Base-by-base conservation (phyloP, 805 yeast species). In the Candida rishiriensis region DNA sequence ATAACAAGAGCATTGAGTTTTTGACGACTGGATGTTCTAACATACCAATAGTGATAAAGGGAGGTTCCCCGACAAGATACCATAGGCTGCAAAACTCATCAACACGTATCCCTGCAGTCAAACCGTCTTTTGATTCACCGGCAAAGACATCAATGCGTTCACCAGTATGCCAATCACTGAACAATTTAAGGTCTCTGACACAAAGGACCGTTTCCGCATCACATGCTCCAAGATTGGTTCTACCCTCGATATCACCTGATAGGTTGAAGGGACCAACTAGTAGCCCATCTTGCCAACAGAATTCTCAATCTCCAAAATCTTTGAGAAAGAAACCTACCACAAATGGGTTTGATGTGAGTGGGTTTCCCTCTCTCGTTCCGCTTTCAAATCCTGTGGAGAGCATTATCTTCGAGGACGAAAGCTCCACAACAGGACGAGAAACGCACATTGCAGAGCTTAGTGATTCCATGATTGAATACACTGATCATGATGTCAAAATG, bases 391-490 rank as follows among this genome's bases (percentile, higher is more conserved):
- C 26, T 21, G 26, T 21, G 26, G 26, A 21, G 26, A 21, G 26
- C 26, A 21, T 29, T 29, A 13, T 10, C n/a, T 18, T 21, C 17
- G 10, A 21, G n/a, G 37, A 32, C 17, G 3, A 7, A 14, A 33
- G 18, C 16, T 14, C 6, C 12, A n/a, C 32, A 17, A 12, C 15
- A 34, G 15, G 10, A 26, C 12, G 10, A 10, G 30, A 30, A 26
- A 26, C 39, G 15, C 42, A 50, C 29, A 55, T 59, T 42, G 61
- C 57, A 35, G 63, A 59, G 37, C 42, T 59, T 31, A 59, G 59
- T 38, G 63, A 59, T 41, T 59, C 62, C 5, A 48, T 57, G 53
- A 57, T 54, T 59, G 49, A 56, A 48, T 38, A 66, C 54, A 52
- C 47, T 56, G 52, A 59, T 49, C 50, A 54, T 16, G 36, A 43